These are phyloP conservation scores for Trichoderma guizhouense DNA, from an alignment of 2,329 filamentous ascomycete genomes.

Conservation along the genomic window DNA sequence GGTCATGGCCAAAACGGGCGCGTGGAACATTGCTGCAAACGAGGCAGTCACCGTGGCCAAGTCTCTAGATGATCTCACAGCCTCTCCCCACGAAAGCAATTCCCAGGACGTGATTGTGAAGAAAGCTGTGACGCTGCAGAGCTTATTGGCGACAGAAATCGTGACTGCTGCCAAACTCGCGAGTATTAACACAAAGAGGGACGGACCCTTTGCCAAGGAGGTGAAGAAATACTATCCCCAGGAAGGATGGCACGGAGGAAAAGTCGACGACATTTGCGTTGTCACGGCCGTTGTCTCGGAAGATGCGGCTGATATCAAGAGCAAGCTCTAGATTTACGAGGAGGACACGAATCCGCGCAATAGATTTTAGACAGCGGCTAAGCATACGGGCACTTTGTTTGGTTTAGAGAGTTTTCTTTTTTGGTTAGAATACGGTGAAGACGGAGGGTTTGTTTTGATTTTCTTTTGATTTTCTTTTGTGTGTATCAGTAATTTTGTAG, in stretches of 20 bases:
- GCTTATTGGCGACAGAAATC: conserved; percentile 73
- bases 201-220: conserved; percentile 93
- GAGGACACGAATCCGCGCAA: neutral
- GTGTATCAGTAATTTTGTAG: neutral
- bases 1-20: conserved; percentile 69
- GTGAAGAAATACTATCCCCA: conserved; percentile 83
- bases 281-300: conserved; percentile 76
- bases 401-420: neutral
- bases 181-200: conserved; percentile 73
- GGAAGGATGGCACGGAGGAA: conserved; percentile 86
- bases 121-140: conserved; percentile 61
- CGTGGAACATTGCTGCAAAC: conserved; percentile 64
- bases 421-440: neutral
- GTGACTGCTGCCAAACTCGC: conserved; percentile 79
- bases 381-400: neutral
- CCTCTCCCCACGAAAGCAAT: conserved; percentile 27
- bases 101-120: conserved; percentile 23
- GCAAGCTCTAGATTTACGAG: conserved; percentile 32
- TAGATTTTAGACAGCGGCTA: conserved; percentile 20
- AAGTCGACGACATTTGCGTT: conserved; percentile 93
- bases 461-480: neutral
- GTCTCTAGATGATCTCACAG: conserved; percentile 49
- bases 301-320: conserved; percentile 36
- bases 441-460: neutral
- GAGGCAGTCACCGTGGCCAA: conserved; percentile 62